Conservation (phyloP, 495 filamentous ascomycete genomes). For the Penicillium pancosmium region DNA sequence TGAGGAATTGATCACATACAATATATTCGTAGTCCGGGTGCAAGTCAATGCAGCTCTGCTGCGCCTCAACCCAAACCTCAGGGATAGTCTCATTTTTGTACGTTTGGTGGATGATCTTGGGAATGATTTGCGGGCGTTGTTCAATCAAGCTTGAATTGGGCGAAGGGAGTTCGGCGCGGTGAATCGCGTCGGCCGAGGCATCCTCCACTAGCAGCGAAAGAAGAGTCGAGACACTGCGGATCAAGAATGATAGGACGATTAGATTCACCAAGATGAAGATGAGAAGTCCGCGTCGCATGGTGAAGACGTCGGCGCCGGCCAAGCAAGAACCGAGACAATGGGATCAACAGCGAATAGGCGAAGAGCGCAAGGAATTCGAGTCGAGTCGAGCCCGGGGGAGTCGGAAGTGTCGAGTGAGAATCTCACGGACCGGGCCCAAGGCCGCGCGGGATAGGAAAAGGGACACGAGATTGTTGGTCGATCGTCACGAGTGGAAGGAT, state of each 20-base stretch:
- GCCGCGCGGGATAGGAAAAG: neutral
- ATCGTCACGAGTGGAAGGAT: no score
- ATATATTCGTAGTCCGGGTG: constrained; percentile 83
- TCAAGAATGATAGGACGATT: constrained; percentile 57
- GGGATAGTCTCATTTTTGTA: constrained; percentile 80
- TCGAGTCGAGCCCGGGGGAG: neutral
- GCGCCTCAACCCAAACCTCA: constrained; percentile 69
- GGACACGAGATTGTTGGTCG: neutral
- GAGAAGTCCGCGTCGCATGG: constrained; percentile 64
- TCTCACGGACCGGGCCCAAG: constrained; percentile 6
- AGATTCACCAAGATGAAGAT: constrained; percentile 66
- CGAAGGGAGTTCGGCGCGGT: constrained; percentile 62
- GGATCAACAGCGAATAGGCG: neutral
- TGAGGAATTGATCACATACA: constrained; percentile 45
- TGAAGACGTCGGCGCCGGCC: constrained; percentile 24
- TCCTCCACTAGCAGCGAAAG: constrained; percentile 68
- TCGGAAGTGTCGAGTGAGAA: neutral
- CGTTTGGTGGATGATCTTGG: constrained; percentile 90
- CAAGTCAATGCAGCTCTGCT: constrained; percentile 73
- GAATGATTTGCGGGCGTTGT: constrained; percentile 67
- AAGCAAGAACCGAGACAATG: constrained; percentile 1
- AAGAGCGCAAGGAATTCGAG: neutral
- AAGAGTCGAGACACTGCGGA: constrained; percentile 66
- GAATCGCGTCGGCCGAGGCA: constrained; percentile 65
- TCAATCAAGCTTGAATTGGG: constrained; percentile 64